Evolutionary conservation across 23 red algal genomes (phyloP).

Genomic region (Chondrus crispus): DNA sequence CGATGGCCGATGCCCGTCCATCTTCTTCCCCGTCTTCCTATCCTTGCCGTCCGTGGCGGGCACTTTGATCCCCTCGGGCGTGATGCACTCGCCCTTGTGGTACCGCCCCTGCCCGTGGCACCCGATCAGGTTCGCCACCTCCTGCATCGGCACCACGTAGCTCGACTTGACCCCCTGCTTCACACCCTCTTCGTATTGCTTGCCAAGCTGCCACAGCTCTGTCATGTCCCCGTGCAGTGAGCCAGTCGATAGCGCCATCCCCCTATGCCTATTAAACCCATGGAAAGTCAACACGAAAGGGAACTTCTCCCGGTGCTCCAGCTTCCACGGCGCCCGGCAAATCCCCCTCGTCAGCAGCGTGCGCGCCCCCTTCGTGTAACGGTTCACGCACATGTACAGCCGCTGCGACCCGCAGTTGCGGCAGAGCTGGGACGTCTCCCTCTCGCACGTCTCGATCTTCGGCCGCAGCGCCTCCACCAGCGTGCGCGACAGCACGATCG

Average conservation of each 20-base stretch:
- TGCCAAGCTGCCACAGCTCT: constrained; percentile 64
- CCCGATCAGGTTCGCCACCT: constrained; percentile 45
- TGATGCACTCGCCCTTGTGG: constrained; percentile 34
- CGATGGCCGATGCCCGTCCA: not conserved
- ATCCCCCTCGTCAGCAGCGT: constrained; percentile 55
- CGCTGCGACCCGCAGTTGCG: constrained; percentile 89
- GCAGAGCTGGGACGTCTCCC: constrained; percentile 63
- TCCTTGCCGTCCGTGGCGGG: not conserved
- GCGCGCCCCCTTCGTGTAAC: constrained; percentile 14
- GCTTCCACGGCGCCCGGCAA: constrained; percentile 75
- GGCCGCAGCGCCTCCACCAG: constrained; percentile 73
- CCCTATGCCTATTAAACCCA: constrained; percentile 41
- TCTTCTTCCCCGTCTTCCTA: not conserved
- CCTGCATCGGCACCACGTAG: constrained; percentile 43
- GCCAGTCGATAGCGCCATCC: constrained; percentile 24
- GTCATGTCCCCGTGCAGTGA: constrained; percentile 58
- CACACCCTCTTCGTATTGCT: constrained; percentile 23
- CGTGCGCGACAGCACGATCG: constrained; percentile 72
- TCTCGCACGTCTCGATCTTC: constrained; percentile 80
- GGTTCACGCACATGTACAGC: constrained; percentile 89
- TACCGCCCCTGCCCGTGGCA: constrained; percentile 54
- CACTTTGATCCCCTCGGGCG: constrained; percentile 16
- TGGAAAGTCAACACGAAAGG: constrained; percentile 61
- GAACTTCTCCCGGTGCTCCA: constrained; percentile 55
- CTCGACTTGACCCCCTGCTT: constrained; percentile 22